Evolutionary conservation across 106 monocot species (phyloP).

Genomic region (Platanthera guangdongensis): DNA sequence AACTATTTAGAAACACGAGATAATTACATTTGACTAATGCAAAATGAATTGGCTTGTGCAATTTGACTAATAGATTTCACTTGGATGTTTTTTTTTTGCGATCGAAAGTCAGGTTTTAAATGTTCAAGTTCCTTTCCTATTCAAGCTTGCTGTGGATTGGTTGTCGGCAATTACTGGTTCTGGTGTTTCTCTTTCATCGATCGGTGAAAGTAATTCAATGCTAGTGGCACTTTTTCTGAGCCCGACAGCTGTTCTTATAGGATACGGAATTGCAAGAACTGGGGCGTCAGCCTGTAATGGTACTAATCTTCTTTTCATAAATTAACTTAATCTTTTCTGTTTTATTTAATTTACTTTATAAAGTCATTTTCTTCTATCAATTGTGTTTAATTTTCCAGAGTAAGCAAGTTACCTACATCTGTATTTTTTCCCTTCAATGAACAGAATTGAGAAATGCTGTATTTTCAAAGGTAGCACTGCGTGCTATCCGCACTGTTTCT

Average conservation of each 20-base stretch:
- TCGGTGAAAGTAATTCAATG: conserved; percentile 66
- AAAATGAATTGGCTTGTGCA: too few relatives aligned
- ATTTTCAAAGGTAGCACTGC: conserved; percentile 91
- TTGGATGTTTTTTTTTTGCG: conserved; percentile 4
- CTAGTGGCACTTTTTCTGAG: conserved; percentile 83
- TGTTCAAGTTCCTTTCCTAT: conserved; percentile 97
- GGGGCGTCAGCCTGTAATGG: conserved; percentile 95
- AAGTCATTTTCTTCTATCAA: neutral
- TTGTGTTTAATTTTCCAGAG: neutral
- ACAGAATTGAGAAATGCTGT: conserved; percentile 90
- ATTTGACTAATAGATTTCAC: neutral
- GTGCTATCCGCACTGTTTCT: conserved; percentile 90
- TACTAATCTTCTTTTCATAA: conserved; percentile 18
- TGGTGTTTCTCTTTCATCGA: conserved; percentile 49
- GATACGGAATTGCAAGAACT: conserved; percentile 88
- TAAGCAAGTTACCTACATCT: neutral
- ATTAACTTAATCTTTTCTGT: neutral
- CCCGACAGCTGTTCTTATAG: conserved; percentile 88
- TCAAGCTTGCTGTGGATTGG: conserved; percentile 99
- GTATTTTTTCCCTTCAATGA: conserved; percentile 7
- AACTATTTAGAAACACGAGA: neutral
- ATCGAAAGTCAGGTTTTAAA: conserved; percentile 74
- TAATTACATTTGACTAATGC: neutral
- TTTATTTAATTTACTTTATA: neutral
- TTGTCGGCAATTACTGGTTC: conserved; percentile 56